Evolutionary conservation across 352 stramenopile species (phyloP).

Genomic region (Phytophthora macrochlamydospora): DNA sequence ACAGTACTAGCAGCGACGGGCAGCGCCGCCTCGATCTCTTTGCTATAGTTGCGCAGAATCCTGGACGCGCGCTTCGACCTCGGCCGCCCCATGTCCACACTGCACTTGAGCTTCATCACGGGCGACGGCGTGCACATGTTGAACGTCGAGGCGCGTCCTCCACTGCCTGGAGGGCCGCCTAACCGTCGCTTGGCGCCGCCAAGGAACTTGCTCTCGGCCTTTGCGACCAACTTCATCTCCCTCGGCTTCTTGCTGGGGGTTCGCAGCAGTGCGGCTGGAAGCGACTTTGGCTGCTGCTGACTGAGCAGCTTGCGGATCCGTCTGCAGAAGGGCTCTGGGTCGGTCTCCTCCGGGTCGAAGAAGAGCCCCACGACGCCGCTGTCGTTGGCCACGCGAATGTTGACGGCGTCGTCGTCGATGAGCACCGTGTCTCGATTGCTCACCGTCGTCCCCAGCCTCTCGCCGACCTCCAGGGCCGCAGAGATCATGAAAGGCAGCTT

Average conservation of each 20-base stretch:
- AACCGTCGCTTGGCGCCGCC: constrained; percentile 29
- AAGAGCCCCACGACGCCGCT: constrained; percentile 74
- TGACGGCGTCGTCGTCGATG: constrained; percentile 80
- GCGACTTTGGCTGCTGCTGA: constrained; percentile 3
- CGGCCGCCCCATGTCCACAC: constrained; percentile 76
- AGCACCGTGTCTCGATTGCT: constrained; percentile 75
- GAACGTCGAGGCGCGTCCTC: constrained; percentile 45
- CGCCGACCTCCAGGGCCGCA: constrained; percentile 49
- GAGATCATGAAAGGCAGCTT: constrained; percentile 84
- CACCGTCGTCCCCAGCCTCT: constrained; percentile 29
- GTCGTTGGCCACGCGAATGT: constrained; percentile 76
- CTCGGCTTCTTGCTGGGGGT: constrained; percentile 32
- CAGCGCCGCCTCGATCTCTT: constrained; percentile 63
- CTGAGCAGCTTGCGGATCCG: constrained; percentile 39
- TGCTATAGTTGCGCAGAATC: constrained; percentile 46
- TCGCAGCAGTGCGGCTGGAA: constrained; percentile 12
- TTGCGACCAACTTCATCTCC: constrained; percentile 40
- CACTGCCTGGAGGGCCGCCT: constrained; percentile 13
- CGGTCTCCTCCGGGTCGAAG: constrained; percentile 59
- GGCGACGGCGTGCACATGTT: constrained; percentile 81
- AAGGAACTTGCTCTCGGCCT: constrained; percentile 41
- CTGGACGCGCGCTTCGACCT: constrained; percentile 65
- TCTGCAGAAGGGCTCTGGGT: constrained; percentile 48
- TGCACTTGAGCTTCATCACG: constrained; percentile 80
- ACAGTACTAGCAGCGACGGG: constrained; percentile 25